A percentile compares a stretch with the other conserved stretches of the same genome.
Conservation (phyloP, 2,329 filamentous ascomycete genomes). For the Ilyonectria robusta region DNA sequence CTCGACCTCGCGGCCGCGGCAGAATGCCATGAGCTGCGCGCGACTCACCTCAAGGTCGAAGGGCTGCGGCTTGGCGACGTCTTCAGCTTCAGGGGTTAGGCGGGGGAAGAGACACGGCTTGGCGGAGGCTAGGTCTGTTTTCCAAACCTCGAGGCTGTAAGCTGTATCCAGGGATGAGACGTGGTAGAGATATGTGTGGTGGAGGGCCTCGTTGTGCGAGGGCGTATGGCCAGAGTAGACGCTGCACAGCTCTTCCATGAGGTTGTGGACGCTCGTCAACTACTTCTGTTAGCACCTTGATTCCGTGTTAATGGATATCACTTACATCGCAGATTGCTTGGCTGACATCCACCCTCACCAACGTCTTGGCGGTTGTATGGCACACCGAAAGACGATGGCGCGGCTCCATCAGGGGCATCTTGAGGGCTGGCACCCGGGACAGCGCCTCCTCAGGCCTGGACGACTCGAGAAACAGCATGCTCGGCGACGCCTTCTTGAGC, state of each 20-base stretch:
- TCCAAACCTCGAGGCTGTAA: slow-evolving; percentile 63
- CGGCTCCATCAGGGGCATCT: slow-evolving; percentile 55
- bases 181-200: slow-evolving; percentile 47
- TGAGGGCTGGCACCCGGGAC: slow-evolving; percentile 59
- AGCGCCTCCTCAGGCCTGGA: slow-evolving; percentile 54
- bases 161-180: slow-evolving; percentile 46
- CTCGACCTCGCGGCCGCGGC: slow-evolving; percentile 55
- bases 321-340: slow-evolving; percentile 65
- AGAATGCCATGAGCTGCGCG: slow-evolving; percentile 61
- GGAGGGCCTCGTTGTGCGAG: slow-evolving; percentile 37
- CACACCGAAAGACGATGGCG: slow-evolving; percentile 67
- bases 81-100: slow-evolving; percentile 48
- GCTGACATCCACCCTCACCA: slow-evolving; percentile 66
- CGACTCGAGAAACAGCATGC: slow-evolving; percentile 68
- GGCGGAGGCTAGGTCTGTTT: slow-evolving; percentile 54
- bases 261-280: slow-evolving; percentile 58
- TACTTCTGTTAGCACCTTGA: slow-evolving; percentile 21
- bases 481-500: slow-evolving; percentile 62
- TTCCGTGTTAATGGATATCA: neutral
- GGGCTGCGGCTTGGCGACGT: slow-evolving; percentile 52
- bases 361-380: slow-evolving; percentile 58
- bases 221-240: slow-evolving; percentile 59
- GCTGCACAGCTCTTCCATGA: slow-evolving; percentile 63
- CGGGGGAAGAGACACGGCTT: slow-evolving; percentile 63
- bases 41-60: slow-evolving; percentile 59